These are phyloP conservation scores for Aspergillus fischeri DNA, from an alignment of 2,329 filamentous ascomycete species.

Conservation along the genomic window DNA sequence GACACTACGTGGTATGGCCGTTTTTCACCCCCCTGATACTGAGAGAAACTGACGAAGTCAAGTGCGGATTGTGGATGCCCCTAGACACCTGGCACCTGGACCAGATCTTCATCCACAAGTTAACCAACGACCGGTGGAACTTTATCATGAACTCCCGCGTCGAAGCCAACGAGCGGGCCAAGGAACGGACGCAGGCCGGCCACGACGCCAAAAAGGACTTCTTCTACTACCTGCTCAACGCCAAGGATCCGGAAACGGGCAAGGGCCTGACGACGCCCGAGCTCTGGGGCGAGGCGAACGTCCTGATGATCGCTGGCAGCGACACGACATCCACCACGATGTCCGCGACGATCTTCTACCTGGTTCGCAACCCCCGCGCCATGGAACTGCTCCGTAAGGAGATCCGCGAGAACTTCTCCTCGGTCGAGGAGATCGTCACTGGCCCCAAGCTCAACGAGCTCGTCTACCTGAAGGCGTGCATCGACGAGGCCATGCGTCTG, in stretches of 20 bases:
- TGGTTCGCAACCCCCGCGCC: constrained; percentile 30
- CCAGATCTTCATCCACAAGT: constrained; percentile 62
- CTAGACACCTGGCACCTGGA: constrained; percentile 64
- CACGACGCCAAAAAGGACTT: constrained; percentile 68
- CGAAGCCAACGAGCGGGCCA: constrained; percentile 63
- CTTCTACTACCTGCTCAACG: constrained; percentile 70
- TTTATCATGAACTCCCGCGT: constrained; percentile 69
- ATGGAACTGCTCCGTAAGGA: constrained; percentile 32
- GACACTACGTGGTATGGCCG: constrained; percentile 56
- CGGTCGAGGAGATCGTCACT: constrained; percentile 36
- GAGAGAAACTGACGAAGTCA: constrained; percentile 2
- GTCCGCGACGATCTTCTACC: constrained; percentile 40
- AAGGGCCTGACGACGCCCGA: constrained; percentile 62
- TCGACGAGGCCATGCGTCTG: constrained; percentile 41
- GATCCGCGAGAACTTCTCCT: constrained; percentile 31
- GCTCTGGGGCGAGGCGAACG: constrained; percentile 67
- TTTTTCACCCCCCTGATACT: background rate
- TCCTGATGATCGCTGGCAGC: constrained; percentile 68
- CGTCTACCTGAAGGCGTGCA: constrained; percentile 39
- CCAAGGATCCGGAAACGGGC: constrained; percentile 67
- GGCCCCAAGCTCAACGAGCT: constrained; percentile 33
- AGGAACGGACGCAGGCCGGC: constrained; percentile 52
- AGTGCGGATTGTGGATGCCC: constrained; percentile 70
- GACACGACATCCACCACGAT: constrained; percentile 67
- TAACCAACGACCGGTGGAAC: constrained; percentile 62